phyloP scores from a whole-genome alignment of 306 rosid genomes.

The Dryas alaskensis region DNA sequence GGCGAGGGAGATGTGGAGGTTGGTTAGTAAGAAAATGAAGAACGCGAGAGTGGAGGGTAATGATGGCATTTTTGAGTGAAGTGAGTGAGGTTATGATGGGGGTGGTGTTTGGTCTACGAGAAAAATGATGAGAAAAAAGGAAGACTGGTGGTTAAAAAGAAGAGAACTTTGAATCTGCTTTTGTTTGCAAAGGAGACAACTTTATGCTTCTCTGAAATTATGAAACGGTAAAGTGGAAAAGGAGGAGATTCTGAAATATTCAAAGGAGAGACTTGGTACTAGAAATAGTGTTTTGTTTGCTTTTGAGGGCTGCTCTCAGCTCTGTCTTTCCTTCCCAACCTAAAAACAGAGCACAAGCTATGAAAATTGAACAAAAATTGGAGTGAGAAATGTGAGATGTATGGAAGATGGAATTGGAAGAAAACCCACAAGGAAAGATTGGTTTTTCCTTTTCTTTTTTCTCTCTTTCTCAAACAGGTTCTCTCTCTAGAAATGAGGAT shows the following conservation, averaged over 20 bases:
- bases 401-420: background rate
- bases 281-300: background rate
- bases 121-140: slow-evolving; percentile 4
- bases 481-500: background rate
- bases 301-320: background rate
- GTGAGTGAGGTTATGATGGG: background rate
- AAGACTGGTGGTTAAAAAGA: background rate
- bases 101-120: slow-evolving; percentile 26
- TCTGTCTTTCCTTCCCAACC: background rate
- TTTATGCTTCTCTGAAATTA: slow-evolving; percentile 28
- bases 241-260: slow-evolving; percentile 30
- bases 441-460: background rate
- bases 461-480: background rate
- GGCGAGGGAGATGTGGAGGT: slow-evolving; percentile 32
- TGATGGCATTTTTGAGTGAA: slow-evolving; percentile 8
- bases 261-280: slow-evolving; percentile 12
- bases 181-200: slow-evolving; percentile 23
- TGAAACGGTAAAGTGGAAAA: slow-evolving; percentile 16
- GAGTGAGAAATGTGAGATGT: background rate
- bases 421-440: slow-evolving; percentile 4
- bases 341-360: background rate
- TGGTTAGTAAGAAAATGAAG: slow-evolving; percentile 13
- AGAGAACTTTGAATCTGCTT: slow-evolving; percentile 9
- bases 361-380: background rate
- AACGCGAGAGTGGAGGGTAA: slow-evolving; percentile 20